Conservation (phyloP, 2,329 filamentous ascomycete species). For the Monosporascus sp. region DNA sequence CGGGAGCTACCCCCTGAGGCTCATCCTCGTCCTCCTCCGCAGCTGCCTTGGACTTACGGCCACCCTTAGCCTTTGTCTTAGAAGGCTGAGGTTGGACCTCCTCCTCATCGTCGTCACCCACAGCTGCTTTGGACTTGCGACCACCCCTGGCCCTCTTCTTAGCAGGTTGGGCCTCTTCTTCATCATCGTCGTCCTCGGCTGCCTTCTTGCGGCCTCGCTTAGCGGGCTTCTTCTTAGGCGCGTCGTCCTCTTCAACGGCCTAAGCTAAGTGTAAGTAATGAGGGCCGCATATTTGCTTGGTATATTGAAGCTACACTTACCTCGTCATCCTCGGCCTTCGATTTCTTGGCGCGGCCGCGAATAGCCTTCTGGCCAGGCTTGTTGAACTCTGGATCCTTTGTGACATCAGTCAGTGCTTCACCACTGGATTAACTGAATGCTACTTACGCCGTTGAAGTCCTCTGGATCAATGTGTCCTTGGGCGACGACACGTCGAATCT, state of each 20-base stretch:
- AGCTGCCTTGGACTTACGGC: conserved; percentile 11
- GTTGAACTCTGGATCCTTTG: conserved; percentile 70
- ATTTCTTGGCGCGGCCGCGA: conserved; percentile 37
- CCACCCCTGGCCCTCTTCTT: conserved; percentile 33
- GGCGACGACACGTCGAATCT: conserved; percentile 65
- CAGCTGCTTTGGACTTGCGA: conserved; percentile 22
- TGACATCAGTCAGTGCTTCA: not conserved
- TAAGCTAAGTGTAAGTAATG: conserved; percentile 7
- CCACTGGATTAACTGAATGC: not conserved
- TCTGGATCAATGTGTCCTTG: conserved; percentile 78
- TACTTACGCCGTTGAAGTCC: conserved; percentile 82
- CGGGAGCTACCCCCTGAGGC: conserved; percentile 20
- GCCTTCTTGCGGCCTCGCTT: conserved; percentile 34
- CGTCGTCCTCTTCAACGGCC: conserved; percentile 17
- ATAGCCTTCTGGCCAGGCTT: conserved; percentile 62
- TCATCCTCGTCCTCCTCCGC: conserved; percentile 19
- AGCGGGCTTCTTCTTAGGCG: conserved; percentile 28
- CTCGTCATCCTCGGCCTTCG: conserved; percentile 30
- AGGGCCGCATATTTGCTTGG: not conserved
- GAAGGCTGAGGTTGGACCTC: conserved; percentile 12
- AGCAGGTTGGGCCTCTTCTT: conserved; percentile 27
- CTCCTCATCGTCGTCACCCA: conserved; percentile 20
- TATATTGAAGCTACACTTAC: conserved; percentile 14
- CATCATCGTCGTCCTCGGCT: conserved; percentile 21
- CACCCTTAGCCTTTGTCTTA: conserved; percentile 16